Evolutionary conservation across 345 rosid genomes (phyloP).

Genomic region (Salix dunnii): DNA sequence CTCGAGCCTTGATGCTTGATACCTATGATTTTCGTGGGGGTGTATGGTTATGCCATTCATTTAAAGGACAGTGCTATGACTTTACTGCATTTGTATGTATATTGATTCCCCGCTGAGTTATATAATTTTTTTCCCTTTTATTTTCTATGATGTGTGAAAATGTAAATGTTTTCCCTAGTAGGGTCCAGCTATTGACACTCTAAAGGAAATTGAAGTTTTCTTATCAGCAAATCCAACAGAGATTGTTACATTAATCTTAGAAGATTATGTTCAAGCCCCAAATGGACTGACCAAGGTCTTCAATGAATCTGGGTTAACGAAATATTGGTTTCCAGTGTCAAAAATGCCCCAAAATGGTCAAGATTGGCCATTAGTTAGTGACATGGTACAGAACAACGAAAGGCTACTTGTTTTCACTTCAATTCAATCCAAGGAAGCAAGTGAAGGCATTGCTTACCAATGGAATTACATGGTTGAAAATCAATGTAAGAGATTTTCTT

Average conservation of each 20-base stretch:
- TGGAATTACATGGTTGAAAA: slow-evolving; percentile 61
- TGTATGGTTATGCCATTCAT: slow-evolving; percentile 72
- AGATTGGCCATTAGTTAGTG: slow-evolving; percentile 54
- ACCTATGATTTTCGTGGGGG: slow-evolving; percentile 62
- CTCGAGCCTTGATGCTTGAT: slow-evolving; percentile 61
- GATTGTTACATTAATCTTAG: slow-evolving; percentile 58
- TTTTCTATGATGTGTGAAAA: not conserved
- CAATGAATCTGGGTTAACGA: slow-evolving; percentile 52
- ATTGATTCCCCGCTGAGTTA: too few species aligned
- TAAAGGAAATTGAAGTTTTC: slow-evolving; percentile 61
- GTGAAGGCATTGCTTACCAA: slow-evolving; percentile 58
- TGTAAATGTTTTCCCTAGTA: not conserved
- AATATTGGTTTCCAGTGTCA: slow-evolving; percentile 53
- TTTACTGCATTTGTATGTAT: slow-evolving; percentile 55
- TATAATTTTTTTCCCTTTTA: not conserved
- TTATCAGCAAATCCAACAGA: slow-evolving; percentile 55
- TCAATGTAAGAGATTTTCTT: slow-evolving; percentile 33
- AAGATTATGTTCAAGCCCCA: slow-evolving; percentile 59
- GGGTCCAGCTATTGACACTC: slow-evolving; percentile 58
- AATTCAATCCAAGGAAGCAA: slow-evolving; percentile 36
- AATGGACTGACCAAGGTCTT: slow-evolving; percentile 58
- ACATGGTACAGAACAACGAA: slow-evolving; percentile 44
- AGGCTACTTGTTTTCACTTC: slow-evolving; percentile 56
- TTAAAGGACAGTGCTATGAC: slow-evolving; percentile 54
- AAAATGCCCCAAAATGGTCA: slow-evolving; percentile 45